phyloP scores from a whole-genome alignment of 192 early-diverging fungal genomes.

The Geranomyces michiganensis region DNA sequence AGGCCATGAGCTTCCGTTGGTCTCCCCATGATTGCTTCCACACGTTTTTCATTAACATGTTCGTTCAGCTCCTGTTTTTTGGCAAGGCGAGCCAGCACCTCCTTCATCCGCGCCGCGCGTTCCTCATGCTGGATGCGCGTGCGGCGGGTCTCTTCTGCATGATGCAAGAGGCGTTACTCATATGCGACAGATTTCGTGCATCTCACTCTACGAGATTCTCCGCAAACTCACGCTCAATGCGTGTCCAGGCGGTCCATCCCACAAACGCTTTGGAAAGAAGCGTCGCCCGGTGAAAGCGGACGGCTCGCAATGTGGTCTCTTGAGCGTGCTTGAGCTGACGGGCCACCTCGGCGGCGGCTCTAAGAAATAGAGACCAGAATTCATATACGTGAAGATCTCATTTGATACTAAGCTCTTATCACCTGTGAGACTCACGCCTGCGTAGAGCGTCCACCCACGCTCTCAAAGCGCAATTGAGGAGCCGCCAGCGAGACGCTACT shows the following conservation, averaged over 20 bases:
- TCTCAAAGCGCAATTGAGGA: not conserved
- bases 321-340: conserved; percentile 12
- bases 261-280: conserved; percentile 7
- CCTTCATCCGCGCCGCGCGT: conserved; percentile 26
- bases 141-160: conserved; percentile 10
- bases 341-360: conserved; percentile 3
- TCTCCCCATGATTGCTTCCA: not conserved
- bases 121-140: conserved; percentile 22
- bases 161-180: not conserved
- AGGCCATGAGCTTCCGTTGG: not conserved
- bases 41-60: not conserved
- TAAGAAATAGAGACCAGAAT: too few relatives aligned
- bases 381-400: not conserved
- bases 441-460: not conserved
- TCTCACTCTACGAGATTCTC: not conserved
- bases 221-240: conserved; percentile 3
- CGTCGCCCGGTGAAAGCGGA: not conserved
- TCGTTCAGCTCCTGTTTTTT: conserved; percentile 2
- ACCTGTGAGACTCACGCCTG: not conserved
- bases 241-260: conserved; percentile 9
- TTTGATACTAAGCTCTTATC: not conserved
- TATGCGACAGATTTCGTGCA: not conserved
- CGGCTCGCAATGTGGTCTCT: not conserved
- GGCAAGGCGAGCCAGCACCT: conserved; percentile 7
- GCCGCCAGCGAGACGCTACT: conserved; percentile 4